Base-by-base conservation (phyloP, 768 basidiomycete species). In the Multifurca ochricompacta region DNA sequence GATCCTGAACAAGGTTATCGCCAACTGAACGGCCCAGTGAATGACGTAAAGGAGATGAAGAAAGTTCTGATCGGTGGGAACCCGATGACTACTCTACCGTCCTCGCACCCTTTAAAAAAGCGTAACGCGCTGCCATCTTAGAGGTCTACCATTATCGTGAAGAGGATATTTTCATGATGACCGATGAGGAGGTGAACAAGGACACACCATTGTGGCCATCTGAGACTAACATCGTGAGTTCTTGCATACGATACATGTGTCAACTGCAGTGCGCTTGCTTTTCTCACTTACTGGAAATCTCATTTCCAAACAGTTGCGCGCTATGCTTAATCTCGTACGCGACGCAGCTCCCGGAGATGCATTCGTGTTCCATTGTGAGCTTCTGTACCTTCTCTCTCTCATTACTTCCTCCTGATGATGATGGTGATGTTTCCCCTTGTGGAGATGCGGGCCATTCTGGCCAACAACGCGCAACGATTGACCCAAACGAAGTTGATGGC, bases 361-460 rank as follows among this genome's bases (percentile, higher is more conserved):
- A 2, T 58, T 64, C 11, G 53, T 64, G 11, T 58, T 63, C 23
- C 50, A 48, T n/a, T 64, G 63, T 63, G 31, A 18, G 58, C 35
- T 19, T 13, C 18, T 13, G 11, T 19, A 4, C 25, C 18, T 42
- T 1, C n/a, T 11, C 19, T 27, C 30, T 18, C n/a, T 43, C 34
- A n/a, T 36, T 30, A 14, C n/a, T n/a, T n/a, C n/a, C n/a, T n/a
- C n/a, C n/a, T n/a, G n/a, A n/a, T n/a, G n/a, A n/a, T n/a, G n/a
- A n/a, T n/a, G n/a, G n/a, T n/a, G n/a, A n/a, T n/a, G n/a, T n/a
- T n/a, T n/a, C n/a, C n/a, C n/a, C n/a, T n/a, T n/a, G n/a, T n/a
- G n/a, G n/a, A 55, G 56, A 50, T 34, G 46, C 51, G 0, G 58
- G 54, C n/a, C 52, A 59, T 19, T 45, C 42, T n/a, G 47, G 35